These are phyloP conservation scores for Corinectria fuckeliana DNA, from an alignment of 2,329 filamentous ascomycete genomes.

Conservation along the genomic window DNA sequence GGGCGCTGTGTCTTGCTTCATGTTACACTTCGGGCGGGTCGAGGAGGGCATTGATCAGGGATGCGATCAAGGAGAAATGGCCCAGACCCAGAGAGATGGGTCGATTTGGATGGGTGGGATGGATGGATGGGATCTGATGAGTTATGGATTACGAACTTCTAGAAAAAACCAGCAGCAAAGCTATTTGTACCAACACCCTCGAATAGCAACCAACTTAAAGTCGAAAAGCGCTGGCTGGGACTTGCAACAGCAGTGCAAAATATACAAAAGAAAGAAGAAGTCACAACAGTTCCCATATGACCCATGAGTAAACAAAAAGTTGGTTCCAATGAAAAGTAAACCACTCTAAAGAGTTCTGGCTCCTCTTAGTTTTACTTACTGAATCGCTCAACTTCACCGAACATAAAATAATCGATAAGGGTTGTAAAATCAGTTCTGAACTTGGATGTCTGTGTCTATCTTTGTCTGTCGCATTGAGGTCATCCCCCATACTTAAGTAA, in stretches of 20 bases:
- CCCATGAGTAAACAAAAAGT: too few species aligned
- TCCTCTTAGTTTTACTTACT: neutral
- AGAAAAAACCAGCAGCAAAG: conserved; percentile 17
- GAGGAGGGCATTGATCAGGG: neutral
- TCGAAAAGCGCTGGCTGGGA: conserved; percentile 11
- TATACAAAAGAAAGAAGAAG: conserved; percentile 7
- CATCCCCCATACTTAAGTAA: neutral
- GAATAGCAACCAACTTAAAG: conserved; percentile 14
- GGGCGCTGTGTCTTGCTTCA: conserved; percentile 1
- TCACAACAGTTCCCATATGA: too few species aligned
- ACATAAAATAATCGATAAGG: too few species aligned
- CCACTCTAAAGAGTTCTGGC: neutral
- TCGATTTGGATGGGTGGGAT: neutral
- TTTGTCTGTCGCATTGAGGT: neutral
- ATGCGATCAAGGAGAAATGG: neutral
- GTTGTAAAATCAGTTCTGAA: neutral
- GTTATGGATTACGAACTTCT: conserved; percentile 22
- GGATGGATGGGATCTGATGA: conserved; percentile 13
- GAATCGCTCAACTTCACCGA: too few species aligned
- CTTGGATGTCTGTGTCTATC: neutral
- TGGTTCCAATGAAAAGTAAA: too few species aligned
- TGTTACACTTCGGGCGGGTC: neutral
- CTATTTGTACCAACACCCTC: conserved; percentile 13
- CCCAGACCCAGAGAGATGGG: conserved; percentile 1
- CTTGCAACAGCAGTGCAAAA: conserved; percentile 12